Percentiles rank a stretch among this genome's conserved stretches.
phyloP scores from a whole-genome alignment of 1,284 basidiomycete genomes.

The Ustanciosporium gigantosporum region DNA sequence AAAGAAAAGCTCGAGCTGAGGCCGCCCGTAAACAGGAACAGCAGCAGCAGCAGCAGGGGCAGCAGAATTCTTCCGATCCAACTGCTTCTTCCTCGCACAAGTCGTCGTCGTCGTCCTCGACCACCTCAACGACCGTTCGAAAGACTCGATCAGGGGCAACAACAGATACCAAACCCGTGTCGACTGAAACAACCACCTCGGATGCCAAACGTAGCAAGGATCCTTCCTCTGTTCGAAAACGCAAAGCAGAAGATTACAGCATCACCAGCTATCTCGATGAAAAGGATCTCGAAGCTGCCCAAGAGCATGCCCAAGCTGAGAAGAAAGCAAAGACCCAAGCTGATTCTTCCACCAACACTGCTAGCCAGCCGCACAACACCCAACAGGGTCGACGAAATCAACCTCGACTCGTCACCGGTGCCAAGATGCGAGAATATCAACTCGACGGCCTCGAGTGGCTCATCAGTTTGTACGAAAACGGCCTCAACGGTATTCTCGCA shows the following conservation, averaged over 20 bases:
- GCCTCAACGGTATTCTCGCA: slow-evolving; percentile 86
- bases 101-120: slow-evolving; percentile 11
- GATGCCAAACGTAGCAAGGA: slow-evolving; percentile 6
- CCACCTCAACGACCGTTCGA: neutral
- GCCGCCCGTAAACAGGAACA: slow-evolving; percentile 9
- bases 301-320: slow-evolving; percentile 18
- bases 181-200: slow-evolving; percentile 9
- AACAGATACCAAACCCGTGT: slow-evolving; percentile 3
- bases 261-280: slow-evolving; percentile 45
- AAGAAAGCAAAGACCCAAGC: slow-evolving; percentile 62
- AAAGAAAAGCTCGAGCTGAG: slow-evolving; percentile 29
- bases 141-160: slow-evolving; percentile 2
- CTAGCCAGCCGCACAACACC: slow-evolving; percentile 32
- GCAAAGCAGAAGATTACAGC: slow-evolving; percentile 21
- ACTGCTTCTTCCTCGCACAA: slow-evolving; percentile 19
- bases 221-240: slow-evolving; percentile 25
- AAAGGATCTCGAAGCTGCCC: slow-evolving; percentile 38
- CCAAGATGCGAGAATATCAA: slow-evolving; percentile 84
- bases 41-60: slow-evolving; percentile 2
- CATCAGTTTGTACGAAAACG: slow-evolving; percentile 87
- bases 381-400: slow-evolving; percentile 63
- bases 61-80: slow-evolving; percentile 3
- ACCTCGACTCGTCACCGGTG: slow-evolving; percentile 80
- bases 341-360: slow-evolving; percentile 67
- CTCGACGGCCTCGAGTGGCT: slow-evolving; percentile 96